Evolutionary conservation across 768 basidiomycete genomes (phyloP), one percentile per base, ranked within the genome.

Genomic region (Paxillus ammoniavirescens): DNA sequence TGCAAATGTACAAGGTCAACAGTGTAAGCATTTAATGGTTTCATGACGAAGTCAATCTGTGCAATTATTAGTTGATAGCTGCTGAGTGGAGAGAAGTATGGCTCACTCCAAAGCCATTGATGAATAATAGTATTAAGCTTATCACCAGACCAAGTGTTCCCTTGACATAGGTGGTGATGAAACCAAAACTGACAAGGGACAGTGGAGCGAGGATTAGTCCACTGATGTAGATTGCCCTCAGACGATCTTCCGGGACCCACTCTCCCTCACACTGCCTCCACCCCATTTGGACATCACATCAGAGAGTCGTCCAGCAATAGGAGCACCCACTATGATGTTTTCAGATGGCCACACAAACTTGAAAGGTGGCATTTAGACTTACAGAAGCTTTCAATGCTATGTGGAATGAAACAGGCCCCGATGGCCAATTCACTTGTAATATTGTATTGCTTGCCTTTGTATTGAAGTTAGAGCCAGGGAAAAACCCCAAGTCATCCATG

Each of bases 191-290:
- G 0, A 83, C 58, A 2, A 81, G 64, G 2, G 82, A 77, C 1
- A 82, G 33, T 0, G 84, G 86, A 2, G 78, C 70, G 40, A 84
- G 67, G 35, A 78, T 14, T 0, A 72, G 61, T 9, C 74, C 73
- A 21, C 78, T 77, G 13, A 71, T 61, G 13, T 80, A 55, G 2
- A 78, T 68, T 4, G 76, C 81, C 2, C 81, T 73, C 14, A 86
- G 71, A 8, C 85, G 77, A 58, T 85, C 85, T 62, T 87, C 84
- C 0, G 84, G 84, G 44, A 79, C 77, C 82, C 81, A 84, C 4
- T 69, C 61, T 8, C 83, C 83, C 0, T 74, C 74, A 9, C 83
- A 77, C 8, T 67, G 67, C 43, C 71, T 65, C 5, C 76, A 73
- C 72, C 77, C 82, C 47, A 60, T 58, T 6, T 76, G 66, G 30